phyloP scores from a whole-genome alignment of 2,329 filamentous ascomycete genomes.

The Fusarium zealandicum region DNA sequence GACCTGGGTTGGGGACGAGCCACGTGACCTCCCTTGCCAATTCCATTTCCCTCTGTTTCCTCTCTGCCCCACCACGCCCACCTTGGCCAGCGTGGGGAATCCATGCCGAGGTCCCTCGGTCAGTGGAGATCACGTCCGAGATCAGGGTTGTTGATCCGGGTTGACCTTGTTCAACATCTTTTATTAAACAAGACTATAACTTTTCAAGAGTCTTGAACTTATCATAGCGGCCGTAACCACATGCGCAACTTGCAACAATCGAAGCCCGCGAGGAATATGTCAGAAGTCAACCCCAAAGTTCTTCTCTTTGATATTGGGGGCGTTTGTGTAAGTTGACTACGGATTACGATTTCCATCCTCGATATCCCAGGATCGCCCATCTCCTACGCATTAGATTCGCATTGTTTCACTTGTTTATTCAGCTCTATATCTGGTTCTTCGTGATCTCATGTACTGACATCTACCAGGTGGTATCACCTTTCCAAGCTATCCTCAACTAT shows the following conservation, averaged over 20 bases:
- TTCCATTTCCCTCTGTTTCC: not conserved
- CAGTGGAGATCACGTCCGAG: constrained; percentile 13
- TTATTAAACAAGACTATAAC: not conserved
- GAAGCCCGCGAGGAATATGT: constrained; percentile 8
- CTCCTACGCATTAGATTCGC: too few species aligned
- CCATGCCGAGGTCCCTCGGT: constrained; percentile 38
- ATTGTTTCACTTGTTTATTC: not conserved
- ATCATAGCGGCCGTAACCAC: too few species aligned
- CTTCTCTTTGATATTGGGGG: constrained; percentile 95
- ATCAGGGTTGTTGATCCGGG: constrained; percentile 4
- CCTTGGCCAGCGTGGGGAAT: constrained; percentile 17
- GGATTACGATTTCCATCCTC: too few species aligned
- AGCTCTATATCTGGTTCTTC: too few species aligned
- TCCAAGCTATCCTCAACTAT: constrained; percentile 92
- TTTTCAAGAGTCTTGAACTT: not conserved
- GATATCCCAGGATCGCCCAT: too few species aligned
- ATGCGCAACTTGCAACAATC: too few species aligned
- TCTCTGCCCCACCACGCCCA: not conserved
- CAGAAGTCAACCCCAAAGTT: constrained; percentile 67
- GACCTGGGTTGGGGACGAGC: constrained; percentile 52
- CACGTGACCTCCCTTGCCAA: constrained; percentile 40
- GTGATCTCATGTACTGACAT: constrained; percentile 15
- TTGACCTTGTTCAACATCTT: not conserved
- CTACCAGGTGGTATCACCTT: constrained; percentile 81
- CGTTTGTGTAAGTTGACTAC: constrained; percentile 76